Conservation (phyloP, 2,329 filamentous ascomycete species). For the Trichocomaceae sp. region DNA sequence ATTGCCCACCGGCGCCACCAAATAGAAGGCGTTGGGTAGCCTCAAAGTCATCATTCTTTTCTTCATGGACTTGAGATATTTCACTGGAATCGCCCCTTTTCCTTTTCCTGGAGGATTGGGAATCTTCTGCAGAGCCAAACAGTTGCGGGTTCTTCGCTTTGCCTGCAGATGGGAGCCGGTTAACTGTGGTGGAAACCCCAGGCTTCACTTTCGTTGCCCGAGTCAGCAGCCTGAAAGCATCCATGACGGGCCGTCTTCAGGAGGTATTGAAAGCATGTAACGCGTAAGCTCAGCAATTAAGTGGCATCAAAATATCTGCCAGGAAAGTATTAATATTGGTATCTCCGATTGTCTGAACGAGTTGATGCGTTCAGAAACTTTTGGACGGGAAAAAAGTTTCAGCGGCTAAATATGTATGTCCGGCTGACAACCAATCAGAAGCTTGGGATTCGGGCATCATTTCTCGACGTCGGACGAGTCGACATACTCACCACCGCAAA, state of each 20-base stretch:
- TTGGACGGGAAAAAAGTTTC: constrained; percentile 3
- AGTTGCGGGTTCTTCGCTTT: constrained; percentile 34
- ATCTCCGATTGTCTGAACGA: background rate
- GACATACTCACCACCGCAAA: background rate
- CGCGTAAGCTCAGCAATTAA: background rate
- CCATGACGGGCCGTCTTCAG: constrained; percentile 28
- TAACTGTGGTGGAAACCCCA: constrained; percentile 21
- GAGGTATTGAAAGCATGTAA: background rate
- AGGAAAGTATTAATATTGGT: background rate
- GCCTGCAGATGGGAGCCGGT: constrained; percentile 35
- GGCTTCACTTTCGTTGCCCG: constrained; percentile 39
- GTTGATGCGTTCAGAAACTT: background rate
- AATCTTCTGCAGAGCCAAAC: constrained; percentile 27
- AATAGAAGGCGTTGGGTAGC: constrained; percentile 33
- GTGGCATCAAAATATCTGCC: background rate
- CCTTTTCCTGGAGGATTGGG: constrained; percentile 28
- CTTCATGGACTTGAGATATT: constrained; percentile 16
- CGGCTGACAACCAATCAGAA: background rate
- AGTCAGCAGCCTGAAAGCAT: constrained; percentile 41
- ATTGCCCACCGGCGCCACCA: constrained; percentile 22
- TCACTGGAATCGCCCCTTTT: constrained; percentile 28
- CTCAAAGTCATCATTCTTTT: constrained; percentile 20
- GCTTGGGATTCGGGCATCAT: background rate
- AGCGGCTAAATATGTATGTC: background rate
- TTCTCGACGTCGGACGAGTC: too few species aligned